Conservation (phyloP, 1,284 basidiomycete genomes). For the Ceraceosorus guamensis region DNA sequence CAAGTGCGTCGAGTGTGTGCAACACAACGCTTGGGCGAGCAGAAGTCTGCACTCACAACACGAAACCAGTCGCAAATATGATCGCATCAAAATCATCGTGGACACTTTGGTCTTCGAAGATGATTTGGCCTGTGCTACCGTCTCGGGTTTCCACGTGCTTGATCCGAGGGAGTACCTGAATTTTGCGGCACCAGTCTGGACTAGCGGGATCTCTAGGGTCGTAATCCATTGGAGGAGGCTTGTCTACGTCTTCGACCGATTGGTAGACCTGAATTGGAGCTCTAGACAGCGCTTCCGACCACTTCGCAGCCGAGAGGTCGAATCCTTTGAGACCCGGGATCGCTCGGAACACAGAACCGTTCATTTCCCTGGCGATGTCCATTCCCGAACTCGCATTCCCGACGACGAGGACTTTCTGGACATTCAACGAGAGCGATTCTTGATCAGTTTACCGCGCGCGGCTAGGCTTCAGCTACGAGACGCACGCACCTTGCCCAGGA, state of each 20-base stretch:
- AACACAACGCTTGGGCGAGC: conserved; percentile 24
- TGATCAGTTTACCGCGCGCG: neutral
- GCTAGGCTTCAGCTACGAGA: neutral
- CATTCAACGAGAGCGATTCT: too few relatives aligned
- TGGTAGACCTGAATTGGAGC: conserved; percentile 17
- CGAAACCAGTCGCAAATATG: conserved; percentile 45
- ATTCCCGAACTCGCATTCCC: conserved; percentile 54
- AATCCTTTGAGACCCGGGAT: neutral
- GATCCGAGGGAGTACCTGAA: conserved; percentile 33
- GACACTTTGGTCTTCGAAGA: too few relatives aligned
- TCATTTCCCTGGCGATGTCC: conserved; percentile 54
- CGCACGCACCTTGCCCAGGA: conserved; percentile 8
- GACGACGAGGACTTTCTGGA: conserved; percentile 52
- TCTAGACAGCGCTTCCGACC: neutral
- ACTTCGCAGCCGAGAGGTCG: conserved; percentile 8
- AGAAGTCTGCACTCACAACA: conserved; percentile 11
- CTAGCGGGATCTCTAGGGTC: conserved; percentile 25
- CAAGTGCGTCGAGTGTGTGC: conserved; percentile 19
- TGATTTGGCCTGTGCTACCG: too few relatives aligned
- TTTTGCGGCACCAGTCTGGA: conserved; percentile 35
- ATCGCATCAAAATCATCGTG: conserved; percentile 36
- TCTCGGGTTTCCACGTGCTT: conserved; percentile 9
- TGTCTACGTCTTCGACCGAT: conserved; percentile 23
- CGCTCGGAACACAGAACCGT: conserved; percentile 26
- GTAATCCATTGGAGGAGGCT: conserved; percentile 38